phyloP scores from a whole-genome alignment of 2,329 filamentous ascomycete species.

The Leptographium flavum region DNA sequence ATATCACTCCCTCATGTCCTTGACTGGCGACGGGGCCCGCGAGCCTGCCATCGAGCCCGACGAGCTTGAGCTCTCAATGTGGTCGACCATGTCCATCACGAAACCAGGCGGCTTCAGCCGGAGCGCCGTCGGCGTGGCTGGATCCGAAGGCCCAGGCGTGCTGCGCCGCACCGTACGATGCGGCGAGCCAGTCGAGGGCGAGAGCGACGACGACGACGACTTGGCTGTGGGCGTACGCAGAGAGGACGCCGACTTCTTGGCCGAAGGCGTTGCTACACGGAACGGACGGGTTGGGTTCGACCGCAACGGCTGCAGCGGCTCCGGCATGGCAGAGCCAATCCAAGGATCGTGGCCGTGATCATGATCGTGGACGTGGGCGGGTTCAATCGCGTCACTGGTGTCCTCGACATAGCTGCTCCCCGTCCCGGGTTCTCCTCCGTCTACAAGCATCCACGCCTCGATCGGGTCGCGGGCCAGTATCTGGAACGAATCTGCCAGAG shows the following conservation, averaged over 20 bases:
- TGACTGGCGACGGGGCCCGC: not conserved
- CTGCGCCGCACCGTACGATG: constrained; percentile 17
- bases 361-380: no score
- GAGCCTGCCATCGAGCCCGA: not conserved
- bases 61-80: constrained; percentile 25
- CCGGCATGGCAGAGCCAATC: not conserved
- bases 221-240: not conserved
- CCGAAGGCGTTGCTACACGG: not conserved
- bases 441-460: not conserved
- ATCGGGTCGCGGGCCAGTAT: no score
- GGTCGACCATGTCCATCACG: constrained; percentile 42
- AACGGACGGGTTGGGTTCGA: not conserved
- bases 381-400: no score
- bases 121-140: constrained; percentile 7
- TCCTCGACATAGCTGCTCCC: no score
- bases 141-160: constrained; percentile 28
- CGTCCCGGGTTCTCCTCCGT: no score
- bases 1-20: not conserved
- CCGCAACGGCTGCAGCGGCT: not conserved
- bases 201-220: not conserved
- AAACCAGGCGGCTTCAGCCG: constrained; percentile 7
- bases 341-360: not conserved
- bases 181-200: not conserved
- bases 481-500: no score
- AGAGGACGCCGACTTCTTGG: not conserved